Base-by-base conservation (phyloP, 345 rosid species). In the Rhizophora mangle region DNA sequence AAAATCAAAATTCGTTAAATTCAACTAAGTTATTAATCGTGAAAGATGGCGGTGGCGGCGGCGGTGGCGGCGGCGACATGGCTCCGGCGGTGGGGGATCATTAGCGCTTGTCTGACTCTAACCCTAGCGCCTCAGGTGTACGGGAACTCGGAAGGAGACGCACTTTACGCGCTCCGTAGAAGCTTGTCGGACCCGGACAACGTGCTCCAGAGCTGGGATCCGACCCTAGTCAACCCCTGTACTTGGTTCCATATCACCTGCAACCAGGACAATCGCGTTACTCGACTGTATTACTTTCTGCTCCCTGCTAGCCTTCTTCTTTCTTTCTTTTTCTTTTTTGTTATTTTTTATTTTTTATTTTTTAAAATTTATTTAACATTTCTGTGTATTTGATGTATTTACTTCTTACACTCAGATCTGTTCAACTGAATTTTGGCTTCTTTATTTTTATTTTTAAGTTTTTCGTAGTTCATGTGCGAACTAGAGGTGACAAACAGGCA, bases 201-300 rank as follows among this genome's bases (percentile, higher is more conserved):
- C 84, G 96, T 91, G 6, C 90, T 94, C 64, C 97, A 94, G 81
- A 94, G 98, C 86, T 94, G 98, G 98, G 98, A 94, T 89, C 98
- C 98, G 10, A 94, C 88, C 63, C 91, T 94, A 21, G 98, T 94
- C 46, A 94, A 84, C 66, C 97, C 98, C 3, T 94, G 98, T 70
- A 94, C 98, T 53, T 94, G 98, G 98, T 94, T 94, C 75, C 98
- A 94, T 74, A 80, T 91, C 85, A 89, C 96, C 68, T 94, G 98
- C 81, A 88, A 94, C 78, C 95, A 83, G 76, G 82, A 89, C 55
- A 89, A 81, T 73, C 96, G 89, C 78, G 98, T 94, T 57, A 94
- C 98, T 32, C 86, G 98, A 69, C 73, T 94, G 98, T 94, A 85
- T 68, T 68, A 53, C 52, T 65, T 56, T 51, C 34, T 43, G 6